Conservation (phyloP, 257 asterid species). For the Henckelia pumila region DNA sequence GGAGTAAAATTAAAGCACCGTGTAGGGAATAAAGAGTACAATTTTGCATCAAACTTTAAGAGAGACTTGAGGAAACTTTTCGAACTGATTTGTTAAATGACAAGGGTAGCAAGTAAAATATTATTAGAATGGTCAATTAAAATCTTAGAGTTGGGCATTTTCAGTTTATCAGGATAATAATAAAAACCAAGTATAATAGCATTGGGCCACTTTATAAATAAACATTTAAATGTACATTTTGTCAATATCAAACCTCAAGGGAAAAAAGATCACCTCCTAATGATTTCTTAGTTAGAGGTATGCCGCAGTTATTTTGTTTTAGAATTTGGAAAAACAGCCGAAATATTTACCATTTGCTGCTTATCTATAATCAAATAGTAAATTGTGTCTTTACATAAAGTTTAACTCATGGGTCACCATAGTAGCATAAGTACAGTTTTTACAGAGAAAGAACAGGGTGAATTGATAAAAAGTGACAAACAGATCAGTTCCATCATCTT, state of each 20-base stretch:
- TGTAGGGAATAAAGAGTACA: background rate
- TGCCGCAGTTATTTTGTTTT: background rate
- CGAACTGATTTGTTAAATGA: conserved; percentile 5
- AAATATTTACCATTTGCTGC: no score
- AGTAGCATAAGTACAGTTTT: background rate
- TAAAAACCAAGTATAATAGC: background rate
- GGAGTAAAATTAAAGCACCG: background rate
- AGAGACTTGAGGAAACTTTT: background rate
- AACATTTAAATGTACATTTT: background rate
- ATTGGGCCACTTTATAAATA: background rate
- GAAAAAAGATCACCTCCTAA: background rate
- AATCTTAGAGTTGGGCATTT: no score
- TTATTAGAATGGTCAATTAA: no score
- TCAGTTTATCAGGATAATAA: background rate
- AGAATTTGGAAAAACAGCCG: background rate
- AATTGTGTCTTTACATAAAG: background rate
- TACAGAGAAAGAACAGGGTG: background rate
- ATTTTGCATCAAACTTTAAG: conserved; percentile 1
- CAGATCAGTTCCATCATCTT: background rate
- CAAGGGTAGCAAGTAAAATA: no score
- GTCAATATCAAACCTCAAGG: background rate
- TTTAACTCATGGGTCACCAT: background rate
- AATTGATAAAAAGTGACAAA: no score
- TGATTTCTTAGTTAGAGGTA: background rate
- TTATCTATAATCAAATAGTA: no score